A percentile compares a stretch with the other conserved stretches of the same genome.
Conservation (phyloP, 2,329 filamentous ascomycete genomes). For the Cercospora sp. region DNA sequence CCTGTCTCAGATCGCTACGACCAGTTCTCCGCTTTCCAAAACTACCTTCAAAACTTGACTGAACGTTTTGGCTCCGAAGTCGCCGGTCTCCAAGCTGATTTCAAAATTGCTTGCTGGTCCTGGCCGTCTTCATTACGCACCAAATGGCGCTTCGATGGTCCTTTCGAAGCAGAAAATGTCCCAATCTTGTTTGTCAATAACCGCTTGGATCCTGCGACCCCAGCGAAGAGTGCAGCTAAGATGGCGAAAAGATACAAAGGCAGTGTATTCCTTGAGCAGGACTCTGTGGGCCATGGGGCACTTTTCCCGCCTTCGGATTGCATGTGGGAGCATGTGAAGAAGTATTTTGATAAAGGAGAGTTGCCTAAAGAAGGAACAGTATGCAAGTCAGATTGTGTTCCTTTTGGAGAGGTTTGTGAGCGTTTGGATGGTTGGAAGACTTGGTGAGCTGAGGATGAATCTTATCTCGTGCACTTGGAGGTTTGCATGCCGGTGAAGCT, state of each 20-base stretch:
- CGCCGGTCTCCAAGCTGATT: constrained; percentile 24
- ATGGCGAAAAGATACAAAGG: constrained; percentile 40
- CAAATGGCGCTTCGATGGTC: constrained; percentile 26
- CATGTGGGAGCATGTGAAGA: constrained; percentile 33
- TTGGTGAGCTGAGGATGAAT: neutral
- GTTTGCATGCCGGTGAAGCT: neutral
- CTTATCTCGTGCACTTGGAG: neutral
- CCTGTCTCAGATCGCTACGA: constrained; percentile 3
- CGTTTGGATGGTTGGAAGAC: constrained; percentile 5
- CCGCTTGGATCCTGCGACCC: constrained; percentile 39
- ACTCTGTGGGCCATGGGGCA: constrained; percentile 38
- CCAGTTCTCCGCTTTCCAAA: constrained; percentile 19
- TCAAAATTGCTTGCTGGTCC: constrained; percentile 29
- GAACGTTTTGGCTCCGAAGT: constrained; percentile 23
- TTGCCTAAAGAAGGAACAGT: constrained; percentile 33
- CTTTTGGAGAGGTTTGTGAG: constrained; percentile 18
- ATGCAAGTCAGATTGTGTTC: constrained; percentile 28
- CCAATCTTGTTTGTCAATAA: constrained; percentile 29
- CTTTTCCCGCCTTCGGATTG: constrained; percentile 31
- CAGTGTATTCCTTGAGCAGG: constrained; percentile 36
- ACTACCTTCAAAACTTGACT: constrained; percentile 21
- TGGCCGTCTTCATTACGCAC: constrained; percentile 26
- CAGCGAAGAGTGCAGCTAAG: constrained; percentile 34
- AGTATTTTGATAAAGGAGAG: constrained; percentile 38
- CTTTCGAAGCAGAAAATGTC: constrained; percentile 20